Evolutionary conservation across 805 yeast genomes (phyloP), one percentile per base, ranked within the genome.

Genomic region (Candida coleopterorum): DNA sequence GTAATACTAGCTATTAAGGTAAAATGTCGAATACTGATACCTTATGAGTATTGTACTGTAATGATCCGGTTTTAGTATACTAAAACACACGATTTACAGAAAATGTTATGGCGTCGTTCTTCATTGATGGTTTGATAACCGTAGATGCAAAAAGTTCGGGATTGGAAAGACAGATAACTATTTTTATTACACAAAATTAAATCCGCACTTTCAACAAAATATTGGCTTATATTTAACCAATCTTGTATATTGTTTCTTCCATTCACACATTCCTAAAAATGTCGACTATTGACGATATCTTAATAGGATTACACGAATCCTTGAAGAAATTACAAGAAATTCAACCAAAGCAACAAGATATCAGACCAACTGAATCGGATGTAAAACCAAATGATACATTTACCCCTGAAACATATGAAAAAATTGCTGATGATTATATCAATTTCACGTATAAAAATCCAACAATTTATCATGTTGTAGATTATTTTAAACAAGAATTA

Each of bases 391-490:
- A 23, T 4, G 20, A 21, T 7, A 4, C n/a, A 9, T 29, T 12
- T 38, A 33, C 46, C 21, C 45, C 44, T n/a, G 41, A 43, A 9
- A 56, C 46, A 39, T 58, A 37, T 39, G 49, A 46, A 18, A 28
- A 43, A 16, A 51, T 49, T 38, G 63, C 67, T 18, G 55, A 74
- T n/a, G 67, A 72, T 29, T 85, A 81, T 59, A 71, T 84, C 41
- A 77, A 78, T 44, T 85, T 85, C 64, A 82, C 87, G 34, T 77
- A 79, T 54, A 62, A 68, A 24, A 75, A 74, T 47, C 95, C 95
- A 33, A 85, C 94, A 12, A 78, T 78, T 26, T 85, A 60, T 64
- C 95, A 85, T 53, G 88, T 80, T 18, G 79, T 82, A 11, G 55
- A 70, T 25, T 60, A 64, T 49, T 70, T 83, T 40, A 53, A 75